phyloP scores from a whole-genome alignment of 805 yeast species.

The Teunomyces gatunensis region DNA sequence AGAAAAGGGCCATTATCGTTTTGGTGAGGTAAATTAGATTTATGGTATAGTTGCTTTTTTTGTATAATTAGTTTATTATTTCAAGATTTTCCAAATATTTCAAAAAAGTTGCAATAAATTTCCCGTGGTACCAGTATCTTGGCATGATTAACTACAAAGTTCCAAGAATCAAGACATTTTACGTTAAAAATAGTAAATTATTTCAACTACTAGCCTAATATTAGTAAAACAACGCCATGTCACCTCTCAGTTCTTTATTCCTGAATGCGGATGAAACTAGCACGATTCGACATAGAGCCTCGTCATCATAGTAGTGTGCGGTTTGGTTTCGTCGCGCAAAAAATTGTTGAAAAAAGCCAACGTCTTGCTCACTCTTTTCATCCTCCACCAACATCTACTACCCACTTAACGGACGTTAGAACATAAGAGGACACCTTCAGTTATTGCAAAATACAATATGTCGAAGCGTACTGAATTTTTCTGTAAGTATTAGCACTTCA shows the following conservation, averaged over 20 bases:
- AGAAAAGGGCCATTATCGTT: conserved; percentile 56
- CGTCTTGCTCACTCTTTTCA: conserved; percentile 1
- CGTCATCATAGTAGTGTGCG: background rate
- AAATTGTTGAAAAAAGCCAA: conserved; percentile 1
- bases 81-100: background rate
- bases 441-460: conserved; percentile 18
- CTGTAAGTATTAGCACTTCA: conserved; percentile 25
- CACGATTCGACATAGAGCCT: too few species aligned
- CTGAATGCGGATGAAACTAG: too few species aligned
- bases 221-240: background rate
- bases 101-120: too few species aligned
- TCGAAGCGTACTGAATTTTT: conserved; percentile 37
- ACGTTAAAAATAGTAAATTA: background rate
- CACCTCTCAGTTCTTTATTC: too few species aligned
- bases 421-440: background rate
- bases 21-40: conserved; percentile 50
- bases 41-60: background rate
- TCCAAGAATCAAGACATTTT: background rate
- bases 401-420: background rate
- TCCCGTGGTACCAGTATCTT: too few species aligned
- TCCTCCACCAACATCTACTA: background rate
- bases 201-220: too few species aligned
- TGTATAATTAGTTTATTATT: background rate
- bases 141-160: background rate
- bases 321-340: conserved; percentile 3